Percentiles rank a stretch among this genome's conserved stretches.
Evolutionary conservation across 108 stramenopile species (phyloP).

Genomic region (Cyclotella kingstonii): DNA sequence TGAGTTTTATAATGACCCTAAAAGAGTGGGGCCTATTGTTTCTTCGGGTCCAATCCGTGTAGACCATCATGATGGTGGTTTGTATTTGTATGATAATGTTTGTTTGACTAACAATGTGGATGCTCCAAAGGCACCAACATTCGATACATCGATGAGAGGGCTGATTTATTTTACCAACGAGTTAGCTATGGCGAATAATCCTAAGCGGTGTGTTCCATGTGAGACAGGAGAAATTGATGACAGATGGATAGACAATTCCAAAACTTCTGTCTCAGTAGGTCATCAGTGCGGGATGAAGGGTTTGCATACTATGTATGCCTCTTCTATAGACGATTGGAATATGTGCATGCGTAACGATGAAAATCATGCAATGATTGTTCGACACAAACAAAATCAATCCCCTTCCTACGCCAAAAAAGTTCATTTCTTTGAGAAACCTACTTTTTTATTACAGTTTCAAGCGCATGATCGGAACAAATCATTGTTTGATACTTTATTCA

Average conservation of each 20-base stretch:
- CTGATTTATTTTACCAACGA: constrained; percentile 11
- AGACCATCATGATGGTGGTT: neutral
- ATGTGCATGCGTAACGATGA: constrained; percentile 7
- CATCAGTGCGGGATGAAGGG: constrained; percentile 20
- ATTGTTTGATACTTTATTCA: constrained; percentile 11
- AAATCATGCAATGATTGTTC: constrained; percentile 6
- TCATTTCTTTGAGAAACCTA: constrained; percentile 13
- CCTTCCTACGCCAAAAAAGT: constrained; percentile 5
- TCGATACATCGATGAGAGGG: constrained; percentile 14
- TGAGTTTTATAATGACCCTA: constrained; percentile 13
- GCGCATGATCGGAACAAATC: constrained; percentile 9
- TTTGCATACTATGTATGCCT: constrained; percentile 12
- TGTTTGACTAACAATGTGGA: constrained; percentile 36
- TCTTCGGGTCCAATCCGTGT: constrained; percentile 14
- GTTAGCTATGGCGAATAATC: constrained; percentile 3
- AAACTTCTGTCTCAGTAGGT: neutral
- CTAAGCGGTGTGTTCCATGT: constrained; percentile 17
- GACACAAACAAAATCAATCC: constrained; percentile 8
- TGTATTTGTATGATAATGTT: constrained; percentile 24
- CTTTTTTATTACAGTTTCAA: constrained; percentile 8
- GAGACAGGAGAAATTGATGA: neutral
- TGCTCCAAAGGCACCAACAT: constrained; percentile 6
- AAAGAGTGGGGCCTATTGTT: constrained; percentile 1
- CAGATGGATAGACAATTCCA: neutral
- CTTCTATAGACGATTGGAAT: constrained; percentile 13